Conservation (phyloP, 2,329 filamentous ascomycete species). For the Phialophora tarda region DNA sequence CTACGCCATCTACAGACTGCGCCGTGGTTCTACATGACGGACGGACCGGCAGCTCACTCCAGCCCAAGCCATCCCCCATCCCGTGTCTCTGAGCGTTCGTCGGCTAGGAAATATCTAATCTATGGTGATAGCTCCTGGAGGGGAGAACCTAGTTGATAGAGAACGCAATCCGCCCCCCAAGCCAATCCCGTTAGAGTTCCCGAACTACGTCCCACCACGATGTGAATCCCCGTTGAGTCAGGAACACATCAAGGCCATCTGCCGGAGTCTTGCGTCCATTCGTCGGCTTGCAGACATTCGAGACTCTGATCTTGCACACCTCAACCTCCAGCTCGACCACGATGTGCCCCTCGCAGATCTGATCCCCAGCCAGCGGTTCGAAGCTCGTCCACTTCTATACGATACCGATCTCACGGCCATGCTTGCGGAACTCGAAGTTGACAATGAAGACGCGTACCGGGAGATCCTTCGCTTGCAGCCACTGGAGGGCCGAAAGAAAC, state of each 20-base stretch:
- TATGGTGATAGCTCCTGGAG: conserved; percentile 20
- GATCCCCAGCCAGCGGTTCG: conserved; percentile 45
- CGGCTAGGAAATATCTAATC: conserved; percentile 8
- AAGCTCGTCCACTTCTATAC: conserved; percentile 47
- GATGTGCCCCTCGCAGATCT: conserved; percentile 47
- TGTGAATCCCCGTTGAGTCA: conserved; percentile 45
- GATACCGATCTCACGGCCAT: conserved; percentile 41
- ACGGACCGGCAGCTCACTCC: neutral
- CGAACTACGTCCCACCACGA: conserved; percentile 51
- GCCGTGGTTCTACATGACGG: neutral
- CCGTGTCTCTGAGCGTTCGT: neutral
- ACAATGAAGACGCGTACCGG: conserved; percentile 64
- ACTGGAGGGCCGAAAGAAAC: conserved; percentile 52
- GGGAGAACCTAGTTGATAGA: conserved; percentile 41
- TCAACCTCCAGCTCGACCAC: conserved; percentile 50
- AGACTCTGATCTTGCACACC: conserved; percentile 46
- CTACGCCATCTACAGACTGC: neutral
- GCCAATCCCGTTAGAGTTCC: conserved; percentile 60
- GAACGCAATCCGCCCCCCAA: conserved; percentile 56
- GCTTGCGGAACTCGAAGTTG: conserved; percentile 56
- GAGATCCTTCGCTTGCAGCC: conserved; percentile 57
- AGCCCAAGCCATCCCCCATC: neutral
- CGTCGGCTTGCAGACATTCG: conserved; percentile 51
- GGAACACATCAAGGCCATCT: conserved; percentile 47
- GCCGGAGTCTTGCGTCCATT: conserved; percentile 53